These are phyloP conservation scores for Lactarius quietus DNA, from an alignment of 768 basidiomycete species.

Conservation along the genomic window DNA sequence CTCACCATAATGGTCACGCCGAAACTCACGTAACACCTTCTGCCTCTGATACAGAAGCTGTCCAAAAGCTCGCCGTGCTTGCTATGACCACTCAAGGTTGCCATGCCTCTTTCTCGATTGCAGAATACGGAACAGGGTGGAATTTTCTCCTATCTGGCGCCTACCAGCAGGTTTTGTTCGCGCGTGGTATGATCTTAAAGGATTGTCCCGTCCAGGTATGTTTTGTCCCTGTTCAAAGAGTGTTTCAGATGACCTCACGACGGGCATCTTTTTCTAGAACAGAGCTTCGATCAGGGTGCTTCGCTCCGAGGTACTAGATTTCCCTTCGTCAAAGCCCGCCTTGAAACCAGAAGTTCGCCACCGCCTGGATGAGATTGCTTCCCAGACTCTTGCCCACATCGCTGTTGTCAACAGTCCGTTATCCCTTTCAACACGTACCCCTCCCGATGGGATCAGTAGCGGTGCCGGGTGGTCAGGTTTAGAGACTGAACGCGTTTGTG, in stretches of 20 bases:
- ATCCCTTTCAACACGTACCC: slow-evolving; percentile 67
- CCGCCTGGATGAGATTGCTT: slow-evolving; percentile 90
- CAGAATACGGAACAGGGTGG: slow-evolving; percentile 72
- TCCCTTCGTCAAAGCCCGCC: slow-evolving; percentile 68
- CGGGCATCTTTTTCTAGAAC: slow-evolving; percentile 46
- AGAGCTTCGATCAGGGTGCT: slow-evolving; percentile 86
- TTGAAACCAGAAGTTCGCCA: slow-evolving; percentile 80
- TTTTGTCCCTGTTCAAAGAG: slow-evolving; percentile 23
- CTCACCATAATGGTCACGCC: slow-evolving; percentile 31
- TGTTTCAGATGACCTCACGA: slow-evolving; percentile 23
- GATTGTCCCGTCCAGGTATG: slow-evolving; percentile 82
- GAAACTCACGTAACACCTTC: slow-evolving; percentile 34
- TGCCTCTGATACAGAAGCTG: slow-evolving; percentile 62
- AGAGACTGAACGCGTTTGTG: slow-evolving; percentile 92
- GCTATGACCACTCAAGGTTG: slow-evolving; percentile 80
- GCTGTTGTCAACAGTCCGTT: slow-evolving; percentile 87
- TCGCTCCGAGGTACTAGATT: slow-evolving; percentile 90
- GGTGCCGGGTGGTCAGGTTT: slow-evolving; percentile 84
- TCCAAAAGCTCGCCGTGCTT: slow-evolving; percentile 74
- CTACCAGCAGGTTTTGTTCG: slow-evolving; percentile 90
- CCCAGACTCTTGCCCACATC: slow-evolving; percentile 89
- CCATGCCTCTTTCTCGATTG: slow-evolving; percentile 73
- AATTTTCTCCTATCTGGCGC: slow-evolving; percentile 89
- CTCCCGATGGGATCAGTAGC: slow-evolving; percentile 72
- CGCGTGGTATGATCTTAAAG: slow-evolving; percentile 84